Conservation (phyloP, 208 protist species). For the Crithidia brevicula region DNA sequence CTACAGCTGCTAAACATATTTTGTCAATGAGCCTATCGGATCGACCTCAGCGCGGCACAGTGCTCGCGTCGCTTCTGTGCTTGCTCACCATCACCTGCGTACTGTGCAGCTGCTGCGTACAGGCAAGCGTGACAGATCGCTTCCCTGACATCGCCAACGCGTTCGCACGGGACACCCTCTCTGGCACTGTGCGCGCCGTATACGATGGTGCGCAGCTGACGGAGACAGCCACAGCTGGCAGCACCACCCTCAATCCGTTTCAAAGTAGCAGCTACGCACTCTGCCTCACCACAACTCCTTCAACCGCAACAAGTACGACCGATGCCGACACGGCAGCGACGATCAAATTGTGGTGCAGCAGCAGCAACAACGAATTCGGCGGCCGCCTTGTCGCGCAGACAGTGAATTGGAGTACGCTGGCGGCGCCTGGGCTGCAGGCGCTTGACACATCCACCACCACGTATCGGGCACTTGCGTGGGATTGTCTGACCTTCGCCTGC, state of each 20-base stretch:
- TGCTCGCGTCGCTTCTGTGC: not conserved
- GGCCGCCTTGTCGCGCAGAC: conserved; percentile 15
- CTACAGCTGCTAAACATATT: too few species aligned
- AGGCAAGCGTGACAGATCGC: not conserved
- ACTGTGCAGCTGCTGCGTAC: not conserved
- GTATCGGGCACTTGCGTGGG: conserved; percentile 12
- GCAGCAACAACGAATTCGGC: not conserved
- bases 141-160: conserved; percentile 13
- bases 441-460: not conserved
- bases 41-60: too few species aligned
- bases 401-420: conserved; percentile 39
- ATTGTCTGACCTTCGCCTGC: conserved; percentile 42
- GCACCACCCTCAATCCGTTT: not conserved
- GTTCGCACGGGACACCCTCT: conserved; percentile 1
- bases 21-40: too few species aligned
- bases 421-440: conserved; percentile 37
- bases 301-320: not conserved
- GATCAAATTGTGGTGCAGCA: conserved; percentile 11
- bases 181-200: conserved; percentile 18
- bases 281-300: too few species aligned
- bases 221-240: too few species aligned
- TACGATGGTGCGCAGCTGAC: conserved; percentile 31
- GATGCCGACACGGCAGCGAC: conserved; percentile 1
- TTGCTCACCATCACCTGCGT: not conserved
- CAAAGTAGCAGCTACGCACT: conserved; percentile 21